Evolutionary conservation across 169 alveolate genomes (phyloP).

Genomic region (Blepharisma undulans): DNA sequence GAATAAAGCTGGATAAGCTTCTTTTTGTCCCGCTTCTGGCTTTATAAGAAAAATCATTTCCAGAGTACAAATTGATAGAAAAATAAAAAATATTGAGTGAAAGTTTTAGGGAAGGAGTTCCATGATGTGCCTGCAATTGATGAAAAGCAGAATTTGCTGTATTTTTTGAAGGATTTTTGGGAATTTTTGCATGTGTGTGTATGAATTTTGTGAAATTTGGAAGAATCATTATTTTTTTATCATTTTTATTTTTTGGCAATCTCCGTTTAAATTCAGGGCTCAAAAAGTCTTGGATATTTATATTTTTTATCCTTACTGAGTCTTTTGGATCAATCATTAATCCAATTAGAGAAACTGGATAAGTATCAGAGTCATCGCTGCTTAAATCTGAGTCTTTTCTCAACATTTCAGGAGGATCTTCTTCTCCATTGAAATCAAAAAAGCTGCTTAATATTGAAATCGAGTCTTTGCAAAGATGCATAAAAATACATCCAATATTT

Average conservation of each 20-base stretch:
- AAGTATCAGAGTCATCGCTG: conserved; percentile 23
- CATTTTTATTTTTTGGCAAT: neutral
- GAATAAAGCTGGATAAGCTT: neutral
- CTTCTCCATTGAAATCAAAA: neutral
- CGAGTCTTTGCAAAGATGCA: neutral
- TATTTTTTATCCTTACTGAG: neutral
- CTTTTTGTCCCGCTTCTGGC: neutral
- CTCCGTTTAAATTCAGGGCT: neutral
- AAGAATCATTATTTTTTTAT: neutral
- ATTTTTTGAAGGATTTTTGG: neutral
- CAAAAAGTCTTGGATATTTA: conserved; percentile 22
- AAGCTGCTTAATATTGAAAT: neutral
- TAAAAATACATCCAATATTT: neutral
- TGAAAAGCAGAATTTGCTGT: neutral
- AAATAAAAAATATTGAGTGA: neutral
- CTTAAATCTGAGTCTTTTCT: conserved; percentile 18
- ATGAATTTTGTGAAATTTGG: neutral
- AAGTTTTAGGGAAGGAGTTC: neutral
- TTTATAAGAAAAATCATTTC: neutral
- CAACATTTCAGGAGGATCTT: neutral
- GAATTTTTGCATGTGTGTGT: neutral
- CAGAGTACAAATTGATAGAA: neutral
- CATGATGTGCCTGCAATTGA: neutral
- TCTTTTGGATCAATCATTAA: neutral
- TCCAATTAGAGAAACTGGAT: neutral